Evolutionary conservation across 73 alveolate species (phyloP).

Genomic region (Symbiodinium natans): DNA sequence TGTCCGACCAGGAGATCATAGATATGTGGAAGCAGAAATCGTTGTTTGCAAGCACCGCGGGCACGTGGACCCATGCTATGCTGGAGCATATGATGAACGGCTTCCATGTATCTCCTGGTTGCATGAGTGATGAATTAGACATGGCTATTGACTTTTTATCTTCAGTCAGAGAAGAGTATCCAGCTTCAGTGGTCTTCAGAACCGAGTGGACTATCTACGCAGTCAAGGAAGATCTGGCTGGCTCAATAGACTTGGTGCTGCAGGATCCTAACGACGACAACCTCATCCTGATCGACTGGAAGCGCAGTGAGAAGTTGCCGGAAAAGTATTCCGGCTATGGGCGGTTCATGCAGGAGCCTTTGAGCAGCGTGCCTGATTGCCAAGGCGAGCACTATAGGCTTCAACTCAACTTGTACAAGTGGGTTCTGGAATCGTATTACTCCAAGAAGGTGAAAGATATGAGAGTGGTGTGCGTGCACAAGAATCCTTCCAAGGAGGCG

Average conservation of each 20-base stretch:
- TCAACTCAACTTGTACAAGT: slow-evolving; percentile 22
- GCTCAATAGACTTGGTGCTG: slow-evolving; percentile 14
- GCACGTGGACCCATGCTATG: no score
- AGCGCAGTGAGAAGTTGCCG: background rate
- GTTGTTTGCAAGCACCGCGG: no score
- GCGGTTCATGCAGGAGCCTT: background rate
- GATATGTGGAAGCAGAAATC: no score
- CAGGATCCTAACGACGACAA: background rate
- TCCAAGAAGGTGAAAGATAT: background rate
- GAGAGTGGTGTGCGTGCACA: background rate
- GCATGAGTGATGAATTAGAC: no score
- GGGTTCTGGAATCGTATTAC: background rate
- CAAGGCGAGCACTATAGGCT: slow-evolving; percentile 29
- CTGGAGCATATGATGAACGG: no score
- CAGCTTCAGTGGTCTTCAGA: no score
- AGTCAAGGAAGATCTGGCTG: slow-evolving; percentile 16
- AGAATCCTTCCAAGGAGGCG: background rate
- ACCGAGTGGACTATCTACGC: slow-evolving; percentile 57
- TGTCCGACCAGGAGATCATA: no score
- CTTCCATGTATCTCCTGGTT: no score
- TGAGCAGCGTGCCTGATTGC: slow-evolving; percentile 5
- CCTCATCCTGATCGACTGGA: slow-evolving; percentile 24
- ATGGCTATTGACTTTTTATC: no score
- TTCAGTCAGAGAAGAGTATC: no score
- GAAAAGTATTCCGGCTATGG: background rate